These are phyloP conservation scores for Bacterosira constricta DNA, from an alignment of 108 stramenopile genomes.

Conservation along the genomic window DNA sequence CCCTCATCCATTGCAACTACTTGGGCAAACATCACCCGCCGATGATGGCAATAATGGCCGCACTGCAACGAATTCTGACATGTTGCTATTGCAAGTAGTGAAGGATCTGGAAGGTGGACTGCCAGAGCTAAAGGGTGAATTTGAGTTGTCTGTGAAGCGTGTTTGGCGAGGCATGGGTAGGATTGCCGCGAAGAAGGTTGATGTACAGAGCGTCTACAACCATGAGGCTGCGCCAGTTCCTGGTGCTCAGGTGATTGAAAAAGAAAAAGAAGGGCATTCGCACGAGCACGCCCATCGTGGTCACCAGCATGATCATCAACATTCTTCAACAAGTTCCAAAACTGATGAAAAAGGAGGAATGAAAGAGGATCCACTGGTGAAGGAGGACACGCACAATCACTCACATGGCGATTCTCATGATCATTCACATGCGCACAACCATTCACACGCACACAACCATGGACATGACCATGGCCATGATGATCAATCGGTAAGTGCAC, in stretches of 20 bases:
- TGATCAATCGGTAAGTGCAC: conserved; percentile 13
- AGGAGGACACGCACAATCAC: conserved; percentile 29
- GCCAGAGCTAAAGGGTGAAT: conserved; percentile 72
- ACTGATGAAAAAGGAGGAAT: too few species aligned
- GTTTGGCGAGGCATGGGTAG: conserved; percentile 69
- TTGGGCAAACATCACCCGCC: conserved; percentile 1
- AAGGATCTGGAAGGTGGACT: conserved; percentile 59
- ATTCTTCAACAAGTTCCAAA: neutral
- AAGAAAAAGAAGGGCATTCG: neutral
- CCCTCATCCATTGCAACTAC: conserved; percentile 5
- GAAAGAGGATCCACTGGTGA: conserved; percentile 14
- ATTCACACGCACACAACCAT: conserved; percentile 28
- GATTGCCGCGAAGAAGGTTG: conserved; percentile 71
- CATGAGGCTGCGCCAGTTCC: conserved; percentile 79
- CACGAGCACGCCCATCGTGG: neutral
- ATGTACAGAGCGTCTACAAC: conserved; percentile 62
- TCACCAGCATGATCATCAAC: conserved; percentile 6
- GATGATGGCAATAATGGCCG: neutral
- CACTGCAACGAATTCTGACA: conserved; percentile 12
- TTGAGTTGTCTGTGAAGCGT: conserved; percentile 42
- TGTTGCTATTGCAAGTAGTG: conserved; percentile 44
- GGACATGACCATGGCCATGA: conserved; percentile 36
- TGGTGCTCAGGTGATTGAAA: conserved; percentile 13
- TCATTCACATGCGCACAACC: conserved; percentile 17
- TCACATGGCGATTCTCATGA: neutral